phyloP scores from a whole-genome alignment of 2,329 filamentous ascomycete genomes.

The Fusarium sororula region DNA sequence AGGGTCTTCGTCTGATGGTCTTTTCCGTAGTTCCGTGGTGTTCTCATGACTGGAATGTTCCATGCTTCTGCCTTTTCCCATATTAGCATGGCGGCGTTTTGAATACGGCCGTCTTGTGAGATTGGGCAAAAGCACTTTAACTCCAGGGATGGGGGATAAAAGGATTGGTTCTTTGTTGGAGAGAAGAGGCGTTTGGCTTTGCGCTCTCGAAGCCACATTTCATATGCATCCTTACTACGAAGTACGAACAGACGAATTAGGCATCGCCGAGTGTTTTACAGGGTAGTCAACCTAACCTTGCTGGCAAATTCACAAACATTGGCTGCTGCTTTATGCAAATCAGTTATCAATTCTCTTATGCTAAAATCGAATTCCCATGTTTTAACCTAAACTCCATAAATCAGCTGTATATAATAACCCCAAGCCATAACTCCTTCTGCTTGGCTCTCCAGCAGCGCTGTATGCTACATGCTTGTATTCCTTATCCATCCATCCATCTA shows the following conservation, averaged over 20 bases:
- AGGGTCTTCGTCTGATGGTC: conserved; percentile 15
- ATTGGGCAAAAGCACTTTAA: conserved; percentile 7
- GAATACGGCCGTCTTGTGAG: background rate
- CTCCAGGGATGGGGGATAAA: background rate
- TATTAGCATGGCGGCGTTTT: background rate
- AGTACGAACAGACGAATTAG: background rate
- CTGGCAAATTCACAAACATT: background rate
- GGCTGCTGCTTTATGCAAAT: background rate
- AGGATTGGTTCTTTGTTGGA: background rate
- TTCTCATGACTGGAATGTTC: conserved; percentile 38
- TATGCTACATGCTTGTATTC: conserved; percentile 18
- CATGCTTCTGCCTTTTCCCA: background rate
- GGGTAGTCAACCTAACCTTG: background rate
- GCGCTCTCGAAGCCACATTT: background rate
- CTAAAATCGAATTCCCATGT: conserved; percentile 28
- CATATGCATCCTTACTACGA: background rate
- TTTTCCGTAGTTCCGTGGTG: conserved; percentile 12
- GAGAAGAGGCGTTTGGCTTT: background rate
- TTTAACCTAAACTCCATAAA: conserved; percentile 39
- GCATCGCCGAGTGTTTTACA: background rate
- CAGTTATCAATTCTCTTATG: background rate
- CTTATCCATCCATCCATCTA: background rate
- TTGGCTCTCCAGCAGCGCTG: conserved; percentile 13
- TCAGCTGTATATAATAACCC: conserved; percentile 27
- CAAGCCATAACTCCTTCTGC: conserved; percentile 28